These are phyloP conservation scores for Neurospora crassa DNA, from an alignment of 2,329 filamentous ascomycete species.

Conservation along the genomic window DNA sequence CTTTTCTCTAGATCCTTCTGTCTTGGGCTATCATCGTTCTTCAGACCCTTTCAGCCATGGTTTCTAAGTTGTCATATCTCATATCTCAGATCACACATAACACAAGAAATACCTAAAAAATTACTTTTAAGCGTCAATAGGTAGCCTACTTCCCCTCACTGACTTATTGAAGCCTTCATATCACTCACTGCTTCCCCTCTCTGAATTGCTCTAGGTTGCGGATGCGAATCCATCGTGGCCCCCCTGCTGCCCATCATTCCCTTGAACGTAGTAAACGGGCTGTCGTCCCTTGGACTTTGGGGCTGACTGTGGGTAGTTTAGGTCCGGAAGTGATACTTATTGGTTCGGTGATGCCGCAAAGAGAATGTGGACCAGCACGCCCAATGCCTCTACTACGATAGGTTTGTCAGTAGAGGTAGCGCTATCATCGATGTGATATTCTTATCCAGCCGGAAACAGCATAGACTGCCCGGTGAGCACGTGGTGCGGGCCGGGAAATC, in stretches of 20 bases:
- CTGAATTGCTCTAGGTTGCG: neutral
- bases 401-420: neutral
- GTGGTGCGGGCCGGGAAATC: neutral
- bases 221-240: neutral
- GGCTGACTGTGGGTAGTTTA: neutral
- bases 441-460: neutral
- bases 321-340: neutral
- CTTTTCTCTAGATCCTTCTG: neutral
- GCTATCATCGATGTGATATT: neutral
- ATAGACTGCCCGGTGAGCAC: neutral
- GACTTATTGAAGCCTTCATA: neutral
- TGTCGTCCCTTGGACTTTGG: neutral
- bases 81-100: neutral
- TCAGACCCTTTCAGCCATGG: neutral
- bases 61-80: neutral
- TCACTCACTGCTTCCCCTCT: neutral
- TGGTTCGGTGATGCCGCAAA: neutral
- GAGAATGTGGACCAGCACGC: neutral
- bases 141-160: neutral
- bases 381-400: neutral
- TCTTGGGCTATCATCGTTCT: neutral
- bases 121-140: neutral
- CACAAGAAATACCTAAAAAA: too few species aligned
- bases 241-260: neutral
- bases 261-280: neutral